phyloP scores from a whole-genome alignment of 768 basidiomycete species.

The Leccinum boreale region DNA sequence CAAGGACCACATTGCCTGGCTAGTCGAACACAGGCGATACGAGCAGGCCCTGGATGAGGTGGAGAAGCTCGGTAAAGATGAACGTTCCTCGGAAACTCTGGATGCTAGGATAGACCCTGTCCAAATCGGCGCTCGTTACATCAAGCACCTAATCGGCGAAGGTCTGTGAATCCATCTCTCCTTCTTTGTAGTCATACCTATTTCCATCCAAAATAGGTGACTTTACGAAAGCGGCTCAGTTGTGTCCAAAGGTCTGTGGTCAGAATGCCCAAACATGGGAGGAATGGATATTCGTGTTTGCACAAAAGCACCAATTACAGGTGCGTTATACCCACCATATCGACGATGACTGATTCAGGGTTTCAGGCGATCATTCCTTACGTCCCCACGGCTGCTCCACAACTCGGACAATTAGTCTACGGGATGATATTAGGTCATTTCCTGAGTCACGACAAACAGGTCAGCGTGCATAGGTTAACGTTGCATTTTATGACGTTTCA shows the following conservation, averaged over 20 bases:
- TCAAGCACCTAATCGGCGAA: constrained; percentile 79
- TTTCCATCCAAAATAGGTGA: constrained; percentile 38
- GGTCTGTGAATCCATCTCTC: constrained; percentile 42
- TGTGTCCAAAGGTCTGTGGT: constrained; percentile 84
- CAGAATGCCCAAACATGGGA: constrained; percentile 87
- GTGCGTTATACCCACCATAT: constrained; percentile 39
- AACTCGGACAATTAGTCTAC: constrained; percentile 81
- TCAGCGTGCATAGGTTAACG: constrained; percentile 25
- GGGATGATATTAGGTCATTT: constrained; percentile 93
- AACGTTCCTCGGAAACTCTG: constrained; percentile 28
- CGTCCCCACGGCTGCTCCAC: constrained; percentile 80
- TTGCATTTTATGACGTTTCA: not conserved
- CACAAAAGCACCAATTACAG: constrained; percentile 74
- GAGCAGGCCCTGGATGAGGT: constrained; percentile 86
- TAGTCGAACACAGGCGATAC: constrained; percentile 80
- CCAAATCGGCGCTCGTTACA: constrained; percentile 82
- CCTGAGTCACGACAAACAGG: constrained; percentile 71
- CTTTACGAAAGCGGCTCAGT: constrained; percentile 73
- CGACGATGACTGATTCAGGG: not conserved
- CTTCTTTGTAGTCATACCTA: not conserved
- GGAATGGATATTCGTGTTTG: constrained; percentile 90
- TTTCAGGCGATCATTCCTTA: constrained; percentile 81
- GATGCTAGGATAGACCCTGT: constrained; percentile 49
- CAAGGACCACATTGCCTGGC: constrained; percentile 88
- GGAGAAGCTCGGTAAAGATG: constrained; percentile 52